A percentile compares a stretch with the other conserved stretches of the same genome.
Conservation (phyloP, 108 stramenopile species). For the Discostella stelligeroides region DNA sequence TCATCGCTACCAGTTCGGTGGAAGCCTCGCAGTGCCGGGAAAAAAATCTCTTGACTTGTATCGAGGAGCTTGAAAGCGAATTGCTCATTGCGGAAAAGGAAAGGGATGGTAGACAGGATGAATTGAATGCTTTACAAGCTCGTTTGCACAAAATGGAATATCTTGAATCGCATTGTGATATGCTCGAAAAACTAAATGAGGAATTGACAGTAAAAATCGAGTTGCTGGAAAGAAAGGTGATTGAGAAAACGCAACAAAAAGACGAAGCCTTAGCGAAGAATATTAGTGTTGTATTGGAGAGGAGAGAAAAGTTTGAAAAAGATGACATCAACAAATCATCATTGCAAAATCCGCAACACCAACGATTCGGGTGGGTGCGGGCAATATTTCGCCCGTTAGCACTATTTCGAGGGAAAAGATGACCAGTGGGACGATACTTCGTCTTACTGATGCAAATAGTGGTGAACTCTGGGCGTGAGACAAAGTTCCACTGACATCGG, state of each 20-base stretch:
- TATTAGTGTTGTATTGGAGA: too few relatives aligned
- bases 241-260: background rate
- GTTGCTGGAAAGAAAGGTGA: background rate
- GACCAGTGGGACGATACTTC: too few relatives aligned
- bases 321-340: background rate
- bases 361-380: background rate
- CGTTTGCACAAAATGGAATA: background rate
- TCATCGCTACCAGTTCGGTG: conserved; percentile 45
- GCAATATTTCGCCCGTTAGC: background rate
- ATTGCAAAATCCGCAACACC: background rate
- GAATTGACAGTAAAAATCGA: background rate
- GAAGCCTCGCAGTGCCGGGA: conserved; percentile 40
- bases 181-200: conserved; percentile 7
- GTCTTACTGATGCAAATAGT: too few relatives aligned
- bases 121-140: background rate
- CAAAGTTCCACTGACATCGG: too few relatives aligned
- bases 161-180: conserved; percentile 1
- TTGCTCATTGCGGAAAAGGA: conserved; percentile 8
- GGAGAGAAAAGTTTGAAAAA: background rate
- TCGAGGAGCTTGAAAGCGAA: conserved; percentile 43
- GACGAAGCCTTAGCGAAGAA: too few relatives aligned
- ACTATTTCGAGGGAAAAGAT: background rate
- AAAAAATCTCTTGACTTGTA: conserved; percentile 19
- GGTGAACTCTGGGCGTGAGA: too few relatives aligned
- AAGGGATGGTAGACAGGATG: background rate